These are phyloP conservation scores for Trichoderma arundinaceum DNA, from an alignment of 2,329 filamentous ascomycete genomes.

Conservation along the genomic window DNA sequence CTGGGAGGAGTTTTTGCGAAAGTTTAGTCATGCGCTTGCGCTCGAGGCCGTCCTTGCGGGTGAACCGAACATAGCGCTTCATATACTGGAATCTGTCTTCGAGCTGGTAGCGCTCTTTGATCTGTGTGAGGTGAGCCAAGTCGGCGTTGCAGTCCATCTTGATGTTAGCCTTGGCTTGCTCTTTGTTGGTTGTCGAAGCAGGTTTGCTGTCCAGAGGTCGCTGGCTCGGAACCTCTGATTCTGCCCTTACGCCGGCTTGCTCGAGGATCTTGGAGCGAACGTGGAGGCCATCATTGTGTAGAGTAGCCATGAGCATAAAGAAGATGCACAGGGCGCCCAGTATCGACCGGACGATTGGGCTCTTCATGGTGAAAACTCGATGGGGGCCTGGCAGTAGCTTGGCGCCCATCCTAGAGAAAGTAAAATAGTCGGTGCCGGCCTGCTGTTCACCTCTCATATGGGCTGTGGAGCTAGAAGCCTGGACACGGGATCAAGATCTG, in stretches of 20 bases:
- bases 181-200: conserved; percentile 32
- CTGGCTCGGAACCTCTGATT: conserved; percentile 40
- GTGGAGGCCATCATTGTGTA: conserved; percentile 51
- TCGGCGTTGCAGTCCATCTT: conserved; percentile 59
- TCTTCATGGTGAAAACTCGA: conserved; percentile 56
- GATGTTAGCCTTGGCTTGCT: conserved; percentile 36
- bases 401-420: conserved; percentile 45
- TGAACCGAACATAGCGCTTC: conserved; percentile 60
- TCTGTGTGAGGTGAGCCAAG: conserved; percentile 50
- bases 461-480: too few species aligned
- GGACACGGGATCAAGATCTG: not conserved
- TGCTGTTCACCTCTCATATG: not conserved
- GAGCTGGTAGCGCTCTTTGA: conserved; percentile 56
- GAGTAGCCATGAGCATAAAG: conserved; percentile 49
- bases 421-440: not conserved
- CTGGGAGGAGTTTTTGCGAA: conserved; percentile 54
- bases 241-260: conserved; percentile 41
- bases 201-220: conserved; percentile 40
- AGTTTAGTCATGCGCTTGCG: conserved; percentile 60
- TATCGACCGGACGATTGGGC: conserved; percentile 53
- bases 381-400: conserved; percentile 44
- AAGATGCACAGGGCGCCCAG: conserved; percentile 52
- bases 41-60: conserved; percentile 53
- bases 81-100: conserved; percentile 60
- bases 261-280: conserved; percentile 50